Conservation (phyloP, 805 yeast genomes). For the Sungouiella blattae region DNA sequence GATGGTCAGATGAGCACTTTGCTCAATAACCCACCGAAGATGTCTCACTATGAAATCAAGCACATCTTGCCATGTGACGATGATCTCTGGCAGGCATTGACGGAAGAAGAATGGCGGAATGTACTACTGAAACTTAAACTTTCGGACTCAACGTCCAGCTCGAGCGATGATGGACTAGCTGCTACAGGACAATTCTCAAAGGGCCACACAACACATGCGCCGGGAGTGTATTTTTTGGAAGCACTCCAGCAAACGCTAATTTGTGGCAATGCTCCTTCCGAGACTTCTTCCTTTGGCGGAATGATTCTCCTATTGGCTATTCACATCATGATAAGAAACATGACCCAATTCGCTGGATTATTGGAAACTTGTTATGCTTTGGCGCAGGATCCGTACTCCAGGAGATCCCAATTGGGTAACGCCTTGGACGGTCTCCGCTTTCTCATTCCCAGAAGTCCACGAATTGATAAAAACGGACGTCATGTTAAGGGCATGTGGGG, state of each 20-base stretch:
- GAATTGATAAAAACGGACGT: background rate
- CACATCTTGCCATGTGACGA: background rate
- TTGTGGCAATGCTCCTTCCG: background rate
- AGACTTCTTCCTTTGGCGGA: background rate
- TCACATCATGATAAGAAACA: constrained; percentile 1
- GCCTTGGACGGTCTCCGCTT: constrained; percentile 1
- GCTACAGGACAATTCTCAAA: too few species aligned
- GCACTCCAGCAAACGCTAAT: constrained; percentile 1
- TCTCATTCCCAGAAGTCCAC: background rate
- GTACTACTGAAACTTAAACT: too few species aligned
- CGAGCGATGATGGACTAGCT: too few species aligned
- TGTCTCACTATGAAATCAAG: constrained; percentile 2
- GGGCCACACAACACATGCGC: too few species aligned
- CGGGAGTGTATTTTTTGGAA: background rate
- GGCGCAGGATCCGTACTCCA: background rate
- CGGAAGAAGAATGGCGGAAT: constrained; percentile 1
- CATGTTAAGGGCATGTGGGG: background rate
- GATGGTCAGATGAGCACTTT: constrained; percentile 1
- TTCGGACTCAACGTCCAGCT: background rate
- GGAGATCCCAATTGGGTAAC: constrained; percentile 1
- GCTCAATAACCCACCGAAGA: constrained; percentile 1
- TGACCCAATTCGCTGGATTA: constrained; percentile 1
- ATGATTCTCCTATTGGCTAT: constrained; percentile 1
- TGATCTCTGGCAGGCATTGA: background rate
- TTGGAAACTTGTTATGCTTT: background rate